Conservation (phyloP, 768 basidiomycete genomes). For the Pholiota conissans region DNA sequence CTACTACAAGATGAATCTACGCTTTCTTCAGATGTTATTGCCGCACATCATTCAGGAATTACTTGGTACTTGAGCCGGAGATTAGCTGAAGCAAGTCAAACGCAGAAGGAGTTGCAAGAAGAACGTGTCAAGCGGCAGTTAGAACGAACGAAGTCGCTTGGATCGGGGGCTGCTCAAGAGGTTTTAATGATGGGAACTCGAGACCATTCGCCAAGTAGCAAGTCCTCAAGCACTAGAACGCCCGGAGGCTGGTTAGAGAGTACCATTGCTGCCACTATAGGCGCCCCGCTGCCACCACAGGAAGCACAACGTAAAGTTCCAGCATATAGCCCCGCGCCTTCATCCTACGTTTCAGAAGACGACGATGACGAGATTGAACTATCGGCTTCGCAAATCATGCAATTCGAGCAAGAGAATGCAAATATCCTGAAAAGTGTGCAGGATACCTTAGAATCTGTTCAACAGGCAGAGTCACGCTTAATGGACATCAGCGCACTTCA, state of each 20-base stretch:
- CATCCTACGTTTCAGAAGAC: conserved; percentile 47
- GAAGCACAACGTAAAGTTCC: conserved; percentile 26
- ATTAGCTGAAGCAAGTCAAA: conserved; percentile 76
- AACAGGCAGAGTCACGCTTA: conserved; percentile 87
- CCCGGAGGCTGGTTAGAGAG: conserved; percentile 62
- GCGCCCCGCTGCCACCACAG: conserved; percentile 31
- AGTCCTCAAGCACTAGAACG: conserved; percentile 9
- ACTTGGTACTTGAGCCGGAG: conserved; percentile 88
- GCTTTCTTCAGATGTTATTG: conserved; percentile 65
- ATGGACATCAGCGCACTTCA: conserved; percentile 94
- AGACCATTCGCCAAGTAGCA: conserved; percentile 8
- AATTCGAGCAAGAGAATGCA: conserved; percentile 92
- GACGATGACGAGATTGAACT: conserved; percentile 83
- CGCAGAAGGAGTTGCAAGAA: conserved; percentile 88
- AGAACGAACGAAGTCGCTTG: conserved; percentile 82
- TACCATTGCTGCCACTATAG: conserved; percentile 62
- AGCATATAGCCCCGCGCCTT: conserved; percentile 26
- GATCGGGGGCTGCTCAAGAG: conserved; percentile 74
- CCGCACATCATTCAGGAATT: conserved; percentile 92
- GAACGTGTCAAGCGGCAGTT: conserved; percentile 87
- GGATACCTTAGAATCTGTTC: conserved; percentile 84
- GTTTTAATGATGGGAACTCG: conserved; percentile 44
- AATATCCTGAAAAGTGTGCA: conserved; percentile 82
- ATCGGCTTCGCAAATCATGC: conserved; percentile 84
- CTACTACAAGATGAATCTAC: conserved; percentile 58